phyloP scores from a whole-genome alignment of 2,329 filamentous ascomycete species.

The Fusarium praegraminearum region DNA sequence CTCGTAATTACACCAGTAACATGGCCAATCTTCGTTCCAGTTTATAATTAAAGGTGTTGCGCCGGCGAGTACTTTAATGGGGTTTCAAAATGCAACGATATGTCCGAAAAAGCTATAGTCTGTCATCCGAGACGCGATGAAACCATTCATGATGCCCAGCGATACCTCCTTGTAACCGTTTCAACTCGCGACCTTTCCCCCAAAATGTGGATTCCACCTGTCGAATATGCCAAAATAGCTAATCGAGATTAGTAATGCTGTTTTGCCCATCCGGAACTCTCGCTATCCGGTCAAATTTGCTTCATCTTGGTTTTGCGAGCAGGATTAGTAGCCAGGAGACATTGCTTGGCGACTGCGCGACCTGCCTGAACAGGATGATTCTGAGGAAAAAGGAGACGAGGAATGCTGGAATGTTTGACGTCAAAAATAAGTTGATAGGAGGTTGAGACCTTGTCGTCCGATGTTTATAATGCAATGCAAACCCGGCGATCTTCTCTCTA shows the following conservation, averaged over 20 bases:
- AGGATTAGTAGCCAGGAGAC: neutral
- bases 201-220: neutral
- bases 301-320: neutral
- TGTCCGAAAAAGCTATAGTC: neutral
- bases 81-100: neutral
- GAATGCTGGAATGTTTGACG: rapidly evolving
- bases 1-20: neutral
- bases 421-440: neutral
- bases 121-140: neutral
- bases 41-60: neutral
- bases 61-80: neutral
- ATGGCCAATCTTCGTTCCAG: neutral
- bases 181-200: neutral
- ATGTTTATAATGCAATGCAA: neutral
- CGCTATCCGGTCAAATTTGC: neutral
- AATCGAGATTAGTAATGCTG: too few relatives aligned
- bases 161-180: slow-evolving; percentile 20
- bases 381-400: neutral
- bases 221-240: neutral
- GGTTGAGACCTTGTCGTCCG: neutral
- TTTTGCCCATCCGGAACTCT: neutral
- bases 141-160: slow-evolving; percentile 17
- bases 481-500: neutral
- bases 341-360: neutral
- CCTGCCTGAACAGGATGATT: neutral